Evolutionary conservation across 495 filamentous ascomycete genomes (phyloP), one percentile per base, ranked within the genome.

Genomic region (Chaetomium fimeti): DNA sequence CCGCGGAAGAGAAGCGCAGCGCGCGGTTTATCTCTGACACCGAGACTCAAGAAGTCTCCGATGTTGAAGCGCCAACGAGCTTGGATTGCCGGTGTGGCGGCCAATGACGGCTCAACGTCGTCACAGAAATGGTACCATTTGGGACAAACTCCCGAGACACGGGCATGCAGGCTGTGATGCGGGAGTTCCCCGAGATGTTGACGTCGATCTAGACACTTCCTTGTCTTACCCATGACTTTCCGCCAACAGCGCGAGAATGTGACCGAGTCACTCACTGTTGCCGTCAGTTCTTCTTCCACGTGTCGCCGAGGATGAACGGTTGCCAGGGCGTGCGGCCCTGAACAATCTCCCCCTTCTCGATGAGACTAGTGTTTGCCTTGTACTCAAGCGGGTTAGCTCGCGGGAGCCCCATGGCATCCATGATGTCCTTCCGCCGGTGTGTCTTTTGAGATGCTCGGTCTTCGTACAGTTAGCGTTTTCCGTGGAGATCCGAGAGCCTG

Each of bases 131-230:
- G 53, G 16, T 36, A 32, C 53, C 53, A 22, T 57, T 38, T 57
- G 36, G 38, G 55, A n/a, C 28, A 28, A 43, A 27, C 22, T 42
- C 38, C 55, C 55, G 36, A 57, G 55, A 57, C 53, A 40, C 32
- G 53, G 29, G 53, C 53, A 22, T 56, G 53, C 51, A 32, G 20
- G 52, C 12, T 32, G 28, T 20, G 52, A 54, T 7, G 27, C 15
- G 52, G 52, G 27, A 36, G 52, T 54, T 20, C 52, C 28, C 22
- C 52, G 28, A 16, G 24, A 27, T 15, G 24, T 28, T 13, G 48
- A 53, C 5, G 25, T 53, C 28, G 40, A 29, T 24, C n/a, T 13
- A 24, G 40, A 27, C 20, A 20, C 36, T 24, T 20, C 36, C 20
- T 43, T 32, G 29, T 56, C 43, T 47, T 20, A n/a, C 4, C 43